A percentile compares a stretch with the other conserved stretches of the same genome.
These are phyloP conservation scores for Apiotrichum domesticum DNA, from an alignment of 1,284 basidiomycete genomes.

Conservation along the genomic window DNA sequence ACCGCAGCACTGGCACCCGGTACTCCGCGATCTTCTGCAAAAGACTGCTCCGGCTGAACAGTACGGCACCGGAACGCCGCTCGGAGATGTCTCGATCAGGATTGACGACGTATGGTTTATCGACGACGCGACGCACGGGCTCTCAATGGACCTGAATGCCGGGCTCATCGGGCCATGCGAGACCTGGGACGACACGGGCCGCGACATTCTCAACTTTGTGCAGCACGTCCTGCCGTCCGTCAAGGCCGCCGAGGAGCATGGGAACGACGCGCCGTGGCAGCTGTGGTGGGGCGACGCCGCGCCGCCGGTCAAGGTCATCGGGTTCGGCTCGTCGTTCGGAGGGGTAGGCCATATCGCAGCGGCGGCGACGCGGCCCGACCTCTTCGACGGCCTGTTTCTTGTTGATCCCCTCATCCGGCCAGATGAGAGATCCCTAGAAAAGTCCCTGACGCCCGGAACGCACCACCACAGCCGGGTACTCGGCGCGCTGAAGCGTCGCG, in stretches of 20 bases:
- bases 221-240: conserved; percentile 47
- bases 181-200: conserved; percentile 40
- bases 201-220: conserved; percentile 45
- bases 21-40: conserved; percentile 50
- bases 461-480: conserved; percentile 20
- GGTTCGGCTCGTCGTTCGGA: conserved; percentile 75
- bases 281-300: conserved; percentile 48
- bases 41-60: background rate
- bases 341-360: conserved; percentile 61
- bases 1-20: conserved; percentile 56
- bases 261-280: background rate
- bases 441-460: background rate
- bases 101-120: conserved; percentile 74
- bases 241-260: background rate
- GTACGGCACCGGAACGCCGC: conserved; percentile 1
- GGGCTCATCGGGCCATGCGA: conserved; percentile 48
- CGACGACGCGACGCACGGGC: conserved; percentile 71
- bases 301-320: conserved; percentile 43
- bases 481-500: conserved; percentile 58
- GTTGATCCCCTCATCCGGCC: conserved; percentile 59
- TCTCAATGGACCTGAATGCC: conserved; percentile 63
- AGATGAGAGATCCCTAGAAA: background rate
- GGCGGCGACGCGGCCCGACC: conserved; percentile 56
- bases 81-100: background rate
- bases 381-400: conserved; percentile 68